A percentile compares a stretch with the other conserved stretches of the same genome.
phyloP scores from a whole-genome alignment of 768 basidiomycete species.

The Auricularia auricula-judae region DNA sequence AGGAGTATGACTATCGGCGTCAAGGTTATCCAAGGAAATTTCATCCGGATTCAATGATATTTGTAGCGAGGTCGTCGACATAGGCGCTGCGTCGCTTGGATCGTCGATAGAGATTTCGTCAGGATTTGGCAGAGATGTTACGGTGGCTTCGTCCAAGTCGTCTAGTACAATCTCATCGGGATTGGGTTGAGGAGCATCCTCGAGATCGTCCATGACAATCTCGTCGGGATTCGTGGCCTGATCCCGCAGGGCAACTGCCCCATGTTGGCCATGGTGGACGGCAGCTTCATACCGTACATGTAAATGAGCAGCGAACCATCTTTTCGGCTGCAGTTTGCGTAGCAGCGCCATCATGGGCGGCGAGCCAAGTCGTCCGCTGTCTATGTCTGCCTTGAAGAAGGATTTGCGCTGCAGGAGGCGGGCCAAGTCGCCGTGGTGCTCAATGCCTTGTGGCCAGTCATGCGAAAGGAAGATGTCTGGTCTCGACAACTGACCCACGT shows the following conservation, averaged over 20 bases:
- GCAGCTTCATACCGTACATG: conserved; percentile 79
- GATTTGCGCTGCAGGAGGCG: conserved; percentile 64
- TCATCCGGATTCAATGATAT: conserved; percentile 36
- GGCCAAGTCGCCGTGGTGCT: conserved; percentile 61
- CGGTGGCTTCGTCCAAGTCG: conserved; percentile 33
- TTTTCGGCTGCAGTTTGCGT: conserved; percentile 54
- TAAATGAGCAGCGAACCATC: conserved; percentile 93
- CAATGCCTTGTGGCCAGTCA: conserved; percentile 89
- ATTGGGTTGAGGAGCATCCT: conserved; percentile 13
- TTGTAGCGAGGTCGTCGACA: conserved; percentile 1
- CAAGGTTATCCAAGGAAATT: conserved; percentile 29
- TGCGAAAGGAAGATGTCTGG: conserved; percentile 83
- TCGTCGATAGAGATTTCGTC: neutral
- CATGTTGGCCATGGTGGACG: conserved; percentile 14
- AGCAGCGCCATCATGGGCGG: conserved; percentile 77
- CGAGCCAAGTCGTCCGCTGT: conserved; percentile 63
- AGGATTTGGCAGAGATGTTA: conserved; percentile 17
- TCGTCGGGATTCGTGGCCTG: conserved; percentile 16
- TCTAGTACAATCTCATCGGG: conserved; percentile 26
- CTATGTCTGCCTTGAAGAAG: conserved; percentile 64
- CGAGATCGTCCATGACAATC: conserved; percentile 16
- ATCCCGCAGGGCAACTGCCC: neutral
- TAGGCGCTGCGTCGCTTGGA: neutral
- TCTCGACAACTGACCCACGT: conserved; percentile 35
- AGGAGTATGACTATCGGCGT: neutral